Conservation (phyloP, 108 stramenopile genomes). For the Discostella pseudostelligera region DNA sequence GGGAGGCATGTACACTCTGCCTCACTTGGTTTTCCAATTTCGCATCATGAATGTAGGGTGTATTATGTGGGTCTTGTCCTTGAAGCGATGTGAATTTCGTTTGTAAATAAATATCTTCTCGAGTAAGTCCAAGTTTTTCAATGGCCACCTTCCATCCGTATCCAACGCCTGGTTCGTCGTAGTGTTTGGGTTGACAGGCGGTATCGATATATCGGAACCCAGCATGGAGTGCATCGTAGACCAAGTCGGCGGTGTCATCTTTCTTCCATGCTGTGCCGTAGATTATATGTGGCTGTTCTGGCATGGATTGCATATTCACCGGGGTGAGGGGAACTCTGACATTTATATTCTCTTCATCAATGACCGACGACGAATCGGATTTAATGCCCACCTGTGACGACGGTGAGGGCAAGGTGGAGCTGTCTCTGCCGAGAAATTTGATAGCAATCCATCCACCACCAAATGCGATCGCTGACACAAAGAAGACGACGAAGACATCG, state of each 20-base stretch:
- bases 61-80: conserved; percentile 83
- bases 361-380: neutral
- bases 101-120: conserved; percentile 82
- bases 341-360: neutral
- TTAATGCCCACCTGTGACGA: neutral
- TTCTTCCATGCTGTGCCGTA: conserved; percentile 96
- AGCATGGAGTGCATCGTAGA: conserved; percentile 64
- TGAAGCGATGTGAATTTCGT: conserved; percentile 81
- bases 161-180: conserved; percentile 84
- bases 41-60: conserved; percentile 70
- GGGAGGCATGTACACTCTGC: conserved; percentile 55
- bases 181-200: conserved; percentile 93
- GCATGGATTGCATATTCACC: conserved; percentile 9
- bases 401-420: neutral
- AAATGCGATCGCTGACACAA: too few species aligned
- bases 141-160: conserved; percentile 52
- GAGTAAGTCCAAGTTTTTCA: conserved; percentile 43
- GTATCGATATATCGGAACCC: conserved; percentile 94
- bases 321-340: conserved; percentile 14
- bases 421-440: too few species aligned
- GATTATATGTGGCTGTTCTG: conserved; percentile 30
- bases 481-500: too few species aligned
- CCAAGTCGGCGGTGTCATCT: conserved; percentile 73
- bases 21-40: conserved; percentile 64
- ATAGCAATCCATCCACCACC: too few species aligned